These are phyloP conservation scores for Gremmenia infestans DNA, from an alignment of 2,329 filamentous ascomycete genomes.

Conservation along the genomic window DNA sequence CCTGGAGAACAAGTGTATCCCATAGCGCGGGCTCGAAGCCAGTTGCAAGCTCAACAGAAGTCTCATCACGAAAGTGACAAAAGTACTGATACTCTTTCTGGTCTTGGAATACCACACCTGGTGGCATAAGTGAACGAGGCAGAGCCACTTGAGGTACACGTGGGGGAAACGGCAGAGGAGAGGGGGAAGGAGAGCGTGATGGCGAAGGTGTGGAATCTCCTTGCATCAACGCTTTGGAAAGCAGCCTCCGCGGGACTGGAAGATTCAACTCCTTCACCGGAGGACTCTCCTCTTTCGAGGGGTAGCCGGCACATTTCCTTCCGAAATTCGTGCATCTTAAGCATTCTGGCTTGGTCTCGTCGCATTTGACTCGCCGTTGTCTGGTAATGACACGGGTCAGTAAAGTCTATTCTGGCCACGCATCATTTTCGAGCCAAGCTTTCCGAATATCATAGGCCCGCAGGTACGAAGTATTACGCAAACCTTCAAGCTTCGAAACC, in stretches of 20 bases:
- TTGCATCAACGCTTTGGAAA: conserved; percentile 6
- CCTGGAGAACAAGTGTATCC: conserved; percentile 15
- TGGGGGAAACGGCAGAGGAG: conserved; percentile 3
- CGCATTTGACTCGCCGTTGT: conserved; percentile 17
- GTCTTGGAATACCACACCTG: conserved; percentile 11
- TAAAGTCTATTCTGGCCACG: not conserved
- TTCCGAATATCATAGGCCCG: not conserved
- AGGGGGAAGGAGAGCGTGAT: conserved; percentile 5
- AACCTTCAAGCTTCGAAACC: not conserved
- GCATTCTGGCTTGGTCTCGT: conserved; percentile 21
- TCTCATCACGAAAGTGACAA: conserved; percentile 20
- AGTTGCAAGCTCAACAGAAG: conserved; percentile 11
- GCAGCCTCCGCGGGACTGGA: conserved; percentile 6
- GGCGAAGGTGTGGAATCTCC: not conserved
- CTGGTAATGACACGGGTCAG: conserved; percentile 1
- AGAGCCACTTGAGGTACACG: not conserved
- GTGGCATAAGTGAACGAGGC: conserved; percentile 3
- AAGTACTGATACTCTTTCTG: conserved; percentile 20
- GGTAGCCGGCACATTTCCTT: conserved; percentile 21
- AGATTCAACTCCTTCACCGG: conserved; percentile 3
- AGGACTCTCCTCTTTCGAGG: conserved; percentile 5
- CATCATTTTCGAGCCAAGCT: not conserved
- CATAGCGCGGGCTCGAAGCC: conserved; percentile 17
- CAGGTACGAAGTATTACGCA: not conserved
- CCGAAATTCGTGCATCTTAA: conserved; percentile 23